Percentiles rank a stretch among this genome's conserved stretches.
Evolutionary conservation across 139 green algal species (phyloP).

Genomic region (Axilococcus clingmanii): DNA sequence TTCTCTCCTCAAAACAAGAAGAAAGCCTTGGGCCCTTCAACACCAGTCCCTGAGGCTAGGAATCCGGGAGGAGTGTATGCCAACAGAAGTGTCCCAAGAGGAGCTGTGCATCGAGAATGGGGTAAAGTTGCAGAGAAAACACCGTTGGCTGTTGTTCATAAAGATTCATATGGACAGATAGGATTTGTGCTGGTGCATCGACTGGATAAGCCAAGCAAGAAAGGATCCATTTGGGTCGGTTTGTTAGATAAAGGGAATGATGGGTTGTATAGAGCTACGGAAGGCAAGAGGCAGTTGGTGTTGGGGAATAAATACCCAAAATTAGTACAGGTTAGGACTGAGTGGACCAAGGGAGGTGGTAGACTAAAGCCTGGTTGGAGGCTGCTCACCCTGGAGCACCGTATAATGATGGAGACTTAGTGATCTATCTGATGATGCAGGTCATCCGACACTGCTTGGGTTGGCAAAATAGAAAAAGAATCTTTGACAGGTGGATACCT

Average conservation of each 20-base stretch:
- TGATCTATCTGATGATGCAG: too few relatives aligned
- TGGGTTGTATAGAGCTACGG: constrained; percentile 11
- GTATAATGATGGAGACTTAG: constrained; percentile 35
- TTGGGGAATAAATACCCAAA: constrained; percentile 20
- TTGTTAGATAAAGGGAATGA: constrained; percentile 11
- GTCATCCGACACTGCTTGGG: too few relatives aligned
- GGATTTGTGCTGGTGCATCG: constrained; percentile 15
- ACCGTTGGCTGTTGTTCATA: constrained; percentile 21
- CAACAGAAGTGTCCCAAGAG: constrained; percentile 6
- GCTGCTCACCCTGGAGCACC: constrained; percentile 12
- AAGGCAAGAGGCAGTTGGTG: constrained; percentile 3
- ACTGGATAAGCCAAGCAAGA: constrained; percentile 9
- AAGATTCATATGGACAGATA: constrained; percentile 8
- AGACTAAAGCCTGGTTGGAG: constrained; percentile 9
- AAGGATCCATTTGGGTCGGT: constrained; percentile 21
- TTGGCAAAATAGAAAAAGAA: too few relatives aligned
- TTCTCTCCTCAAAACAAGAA: too few relatives aligned
- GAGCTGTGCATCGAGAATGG: constrained; percentile 11
- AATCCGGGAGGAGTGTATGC: too few relatives aligned
- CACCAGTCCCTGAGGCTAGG: too few relatives aligned
- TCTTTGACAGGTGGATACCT: too few relatives aligned
- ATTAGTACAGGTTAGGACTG: constrained; percentile 16
- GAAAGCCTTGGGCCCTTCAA: too few relatives aligned
- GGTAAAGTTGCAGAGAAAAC: constrained; percentile 18
- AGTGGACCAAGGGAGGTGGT: constrained; percentile 7